These are phyloP conservation scores for Fusarium metavorans DNA, from an alignment of 2,329 filamentous ascomycete genomes.

Conservation along the genomic window DNA sequence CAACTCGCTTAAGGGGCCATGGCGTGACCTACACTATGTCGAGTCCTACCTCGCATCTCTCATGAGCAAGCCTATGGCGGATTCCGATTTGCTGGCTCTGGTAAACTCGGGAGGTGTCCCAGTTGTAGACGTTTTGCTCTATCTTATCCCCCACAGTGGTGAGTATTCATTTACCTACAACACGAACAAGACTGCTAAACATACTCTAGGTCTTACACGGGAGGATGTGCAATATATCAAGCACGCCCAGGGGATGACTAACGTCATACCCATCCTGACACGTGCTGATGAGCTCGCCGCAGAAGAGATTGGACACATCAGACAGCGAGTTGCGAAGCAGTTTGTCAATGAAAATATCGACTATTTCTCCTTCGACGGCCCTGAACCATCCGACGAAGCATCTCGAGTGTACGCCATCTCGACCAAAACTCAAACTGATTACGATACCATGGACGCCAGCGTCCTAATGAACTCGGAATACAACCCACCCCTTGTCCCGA, in stretches of 20 bases:
- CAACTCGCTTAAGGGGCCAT: slow-evolving; percentile 65
- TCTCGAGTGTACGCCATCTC: slow-evolving; percentile 79
- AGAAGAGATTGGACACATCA: slow-evolving; percentile 69
- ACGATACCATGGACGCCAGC: slow-evolving; percentile 91
- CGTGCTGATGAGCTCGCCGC: slow-evolving; percentile 77
- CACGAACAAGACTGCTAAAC: slow-evolving; percentile 8
- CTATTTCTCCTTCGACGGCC: slow-evolving; percentile 73
- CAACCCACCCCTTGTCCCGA: slow-evolving; percentile 80
- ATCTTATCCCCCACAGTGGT: slow-evolving; percentile 79
- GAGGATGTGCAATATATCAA: slow-evolving; percentile 78
- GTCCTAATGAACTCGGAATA: slow-evolving; percentile 94
- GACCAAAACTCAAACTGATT: slow-evolving; percentile 76
- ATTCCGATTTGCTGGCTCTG: slow-evolving; percentile 80
- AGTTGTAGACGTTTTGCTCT: slow-evolving; percentile 87
- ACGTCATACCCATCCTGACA: slow-evolving; percentile 85
- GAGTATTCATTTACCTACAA: slow-evolving; percentile 29
- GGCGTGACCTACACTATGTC: slow-evolving; percentile 77
- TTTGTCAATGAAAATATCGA: slow-evolving; percentile 69
- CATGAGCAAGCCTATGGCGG: slow-evolving; percentile 68
- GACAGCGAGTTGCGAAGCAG: slow-evolving; percentile 68
- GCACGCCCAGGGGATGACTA: slow-evolving; percentile 78
- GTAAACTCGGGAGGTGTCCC: slow-evolving; percentile 85
- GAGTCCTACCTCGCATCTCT: slow-evolving; percentile 59
- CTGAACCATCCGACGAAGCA: slow-evolving; percentile 43
- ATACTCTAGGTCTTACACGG: slow-evolving; percentile 45